A percentile compares a stretch with the other conserved stretches of the same genome.
Evolutionary conservation across 257 asterid species (phyloP).

Genomic region (Solanum lycopersicoides): DNA sequence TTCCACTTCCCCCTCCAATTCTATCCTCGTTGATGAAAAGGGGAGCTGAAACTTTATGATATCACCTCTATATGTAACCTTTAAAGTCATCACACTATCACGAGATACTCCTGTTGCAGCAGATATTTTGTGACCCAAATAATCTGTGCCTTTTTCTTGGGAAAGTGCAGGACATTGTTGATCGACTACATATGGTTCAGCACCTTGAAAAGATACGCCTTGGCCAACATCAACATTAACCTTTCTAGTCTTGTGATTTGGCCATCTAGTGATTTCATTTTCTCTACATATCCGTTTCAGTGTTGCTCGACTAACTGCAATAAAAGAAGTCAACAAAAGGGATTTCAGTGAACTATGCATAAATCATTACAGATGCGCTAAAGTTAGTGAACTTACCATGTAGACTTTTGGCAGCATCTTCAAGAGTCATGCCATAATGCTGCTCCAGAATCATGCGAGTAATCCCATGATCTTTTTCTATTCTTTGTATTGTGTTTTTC

Average conservation of each 20-base stretch:
- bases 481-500: rapidly evolving
- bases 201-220: not conserved
- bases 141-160: not conserved
- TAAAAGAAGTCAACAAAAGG: not conserved
- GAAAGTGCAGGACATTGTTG: not conserved
- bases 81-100: not conserved
- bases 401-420: not conserved
- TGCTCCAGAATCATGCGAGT: not conserved
- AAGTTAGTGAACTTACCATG: not conserved
- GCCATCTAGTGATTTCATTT: not conserved
- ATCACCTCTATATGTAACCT: not conserved
- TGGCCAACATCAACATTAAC: not conserved
- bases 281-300: not conserved
- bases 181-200: not conserved
- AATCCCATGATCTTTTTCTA: not conserved
- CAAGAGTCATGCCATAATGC: not conserved
- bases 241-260: not conserved
- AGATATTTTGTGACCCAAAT: not conserved
- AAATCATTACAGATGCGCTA: not conserved
- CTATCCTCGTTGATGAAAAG: not conserved
- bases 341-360: not conserved
- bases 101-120: not conserved
- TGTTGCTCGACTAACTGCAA: not conserved
- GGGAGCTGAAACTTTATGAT: slow-evolving; percentile 9
- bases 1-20: slow-evolving; percentile 7